Evolutionary conservation across 202 grass and related monocot species (phyloP).

Genomic region (Panicum hallii): DNA sequence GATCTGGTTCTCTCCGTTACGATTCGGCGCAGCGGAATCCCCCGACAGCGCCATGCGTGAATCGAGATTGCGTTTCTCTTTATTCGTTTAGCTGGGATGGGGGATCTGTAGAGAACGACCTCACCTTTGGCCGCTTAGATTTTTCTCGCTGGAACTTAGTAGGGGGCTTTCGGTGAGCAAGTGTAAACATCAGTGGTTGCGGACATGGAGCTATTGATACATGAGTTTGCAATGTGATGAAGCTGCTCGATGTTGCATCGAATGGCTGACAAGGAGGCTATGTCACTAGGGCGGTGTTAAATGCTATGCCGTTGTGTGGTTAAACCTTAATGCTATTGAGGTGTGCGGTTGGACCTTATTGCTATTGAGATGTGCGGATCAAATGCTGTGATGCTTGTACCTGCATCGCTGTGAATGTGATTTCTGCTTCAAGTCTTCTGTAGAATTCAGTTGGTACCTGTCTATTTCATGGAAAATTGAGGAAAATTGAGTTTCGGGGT

Average conservation of each 20-base stretch:
- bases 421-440: slow-evolving; percentile 1
- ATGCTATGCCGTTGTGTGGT: not conserved
- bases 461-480: not conserved
- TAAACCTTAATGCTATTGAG: not conserved
- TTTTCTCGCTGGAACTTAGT: not conserved
- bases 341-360: not conserved
- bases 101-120: not conserved
- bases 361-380: not conserved
- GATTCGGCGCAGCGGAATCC: not conserved
- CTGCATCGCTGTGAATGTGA: not conserved
- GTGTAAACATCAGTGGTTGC: not conserved
- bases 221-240: not conserved
- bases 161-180: not conserved
- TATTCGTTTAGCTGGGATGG: not conserved
- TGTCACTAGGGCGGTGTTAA: not conserved
- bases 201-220: not conserved
- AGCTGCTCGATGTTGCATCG: not conserved
- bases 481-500: not conserved
- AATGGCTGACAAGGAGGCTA: not conserved
- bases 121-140: not conserved
- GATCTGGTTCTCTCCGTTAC: slow-evolving; percentile 18
- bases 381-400: not conserved
- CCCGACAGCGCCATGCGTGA: not conserved
- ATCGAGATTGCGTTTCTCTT: not conserved
- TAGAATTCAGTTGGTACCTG: not conserved